Conservation (phyloP, 352 stramenopile species). For the Pythium dissotocum region DNA sequence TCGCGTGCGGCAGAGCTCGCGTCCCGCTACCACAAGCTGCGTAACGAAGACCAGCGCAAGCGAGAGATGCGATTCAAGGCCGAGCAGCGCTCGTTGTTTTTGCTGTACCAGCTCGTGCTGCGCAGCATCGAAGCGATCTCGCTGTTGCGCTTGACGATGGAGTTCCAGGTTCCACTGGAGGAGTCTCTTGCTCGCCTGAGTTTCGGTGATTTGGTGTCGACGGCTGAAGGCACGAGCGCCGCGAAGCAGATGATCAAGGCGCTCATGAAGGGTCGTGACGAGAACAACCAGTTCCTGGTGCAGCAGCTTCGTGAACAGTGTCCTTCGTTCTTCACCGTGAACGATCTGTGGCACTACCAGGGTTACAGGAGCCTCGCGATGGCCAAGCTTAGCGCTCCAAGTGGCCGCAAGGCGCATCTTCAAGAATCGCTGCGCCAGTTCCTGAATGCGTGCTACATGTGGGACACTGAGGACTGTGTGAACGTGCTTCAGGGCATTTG, state of each 20-base stretch:
- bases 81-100: conserved; percentile 82
- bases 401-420: conserved; percentile 60
- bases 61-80: conserved; percentile 77
- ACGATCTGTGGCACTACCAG: conserved; percentile 83
- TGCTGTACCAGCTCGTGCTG: conserved; percentile 74
- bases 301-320: conserved; percentile 85
- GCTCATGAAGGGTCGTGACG: conserved; percentile 74
- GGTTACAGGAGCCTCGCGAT: conserved; percentile 83
- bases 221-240: conserved; percentile 52
- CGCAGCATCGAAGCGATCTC: conserved; percentile 82
- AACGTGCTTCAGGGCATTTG: conserved; percentile 79
- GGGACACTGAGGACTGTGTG: conserved; percentile 78
- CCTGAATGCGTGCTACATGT: conserved; percentile 82
- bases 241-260: conserved; percentile 80
- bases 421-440: conserved; percentile 80
- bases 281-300: conserved; percentile 82
- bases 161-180: conserved; percentile 72
- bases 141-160: conserved; percentile 57
- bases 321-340: conserved; percentile 80
- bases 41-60: conserved; percentile 72
- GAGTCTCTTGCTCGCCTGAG: conserved; percentile 61
- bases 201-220: conserved; percentile 80
- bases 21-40: conserved; percentile 68
- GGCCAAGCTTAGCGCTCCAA: conserved; percentile 71
- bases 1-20: conserved; percentile 69